phyloP scores from a whole-genome alignment of 805 yeast species.

The Teunomyces panamensis region DNA sequence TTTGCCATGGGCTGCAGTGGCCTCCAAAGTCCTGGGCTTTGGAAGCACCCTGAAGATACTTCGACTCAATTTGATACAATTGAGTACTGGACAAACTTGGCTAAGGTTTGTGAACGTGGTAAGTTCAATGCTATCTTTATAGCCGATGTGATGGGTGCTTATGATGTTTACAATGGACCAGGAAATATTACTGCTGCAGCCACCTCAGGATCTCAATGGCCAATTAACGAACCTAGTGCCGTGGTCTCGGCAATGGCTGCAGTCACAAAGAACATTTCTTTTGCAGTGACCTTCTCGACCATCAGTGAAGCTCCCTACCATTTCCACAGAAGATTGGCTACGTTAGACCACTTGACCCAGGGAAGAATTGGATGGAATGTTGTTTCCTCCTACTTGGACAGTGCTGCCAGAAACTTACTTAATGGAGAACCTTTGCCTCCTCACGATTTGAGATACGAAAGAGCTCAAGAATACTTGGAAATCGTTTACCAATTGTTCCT shows the following conservation, averaged over 20 bases:
- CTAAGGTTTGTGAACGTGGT: conserved; percentile 37
- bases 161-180: conserved; percentile 43
- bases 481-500: conserved; percentile 38
- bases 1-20: conserved; percentile 32
- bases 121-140: conserved; percentile 38
- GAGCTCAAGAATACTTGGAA: conserved; percentile 40
- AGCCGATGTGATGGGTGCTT: conserved; percentile 41
- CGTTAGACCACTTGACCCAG: conserved; percentile 40
- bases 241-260: conserved; percentile 42
- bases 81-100: conserved; percentile 37
- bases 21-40: conserved; percentile 24
- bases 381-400: conserved; percentile 43
- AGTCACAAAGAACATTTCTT: conserved; percentile 37
- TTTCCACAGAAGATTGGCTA: conserved; percentile 42
- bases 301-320: conserved; percentile 42
- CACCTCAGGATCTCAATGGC: conserved; percentile 29
- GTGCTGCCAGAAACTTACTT: conserved; percentile 39
- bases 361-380: conserved; percentile 50
- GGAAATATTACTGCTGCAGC: conserved; percentile 35
- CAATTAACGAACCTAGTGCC: conserved; percentile 38
- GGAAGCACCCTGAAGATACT: conserved; percentile 39
- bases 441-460: conserved; percentile 40
- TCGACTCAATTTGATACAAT: conserved; percentile 23
- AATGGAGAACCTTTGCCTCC: conserved; percentile 35
- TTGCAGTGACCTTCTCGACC: conserved; percentile 43